These are phyloP conservation scores for Mucor plumbeus DNA, from an alignment of 371 early-diverging fungal genomes.

Conservation along the genomic window DNA sequence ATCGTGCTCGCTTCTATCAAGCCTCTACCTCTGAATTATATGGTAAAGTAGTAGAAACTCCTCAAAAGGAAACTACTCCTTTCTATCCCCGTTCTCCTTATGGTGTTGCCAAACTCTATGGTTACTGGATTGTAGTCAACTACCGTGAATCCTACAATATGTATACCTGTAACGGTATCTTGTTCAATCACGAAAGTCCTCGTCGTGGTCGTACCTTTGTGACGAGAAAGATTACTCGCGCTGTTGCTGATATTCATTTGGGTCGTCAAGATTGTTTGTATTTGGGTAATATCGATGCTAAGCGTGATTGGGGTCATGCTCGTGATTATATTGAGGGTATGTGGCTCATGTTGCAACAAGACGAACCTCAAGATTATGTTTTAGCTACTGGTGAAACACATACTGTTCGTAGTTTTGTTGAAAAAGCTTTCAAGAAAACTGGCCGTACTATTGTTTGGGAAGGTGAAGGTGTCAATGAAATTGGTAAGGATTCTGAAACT, in stretches of 20 bases:
- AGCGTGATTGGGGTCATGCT: slow-evolving; percentile 92
- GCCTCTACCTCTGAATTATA: slow-evolving; percentile 84
- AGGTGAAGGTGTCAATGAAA: slow-evolving; percentile 74
- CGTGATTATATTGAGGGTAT: slow-evolving; percentile 88
- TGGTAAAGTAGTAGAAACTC: slow-evolving; percentile 83
- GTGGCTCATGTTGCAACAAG: slow-evolving; percentile 90
- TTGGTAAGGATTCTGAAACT: slow-evolving; percentile 72
- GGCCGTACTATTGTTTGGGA: slow-evolving; percentile 80
- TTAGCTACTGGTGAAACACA: slow-evolving; percentile 87
- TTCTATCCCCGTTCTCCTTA: slow-evolving; percentile 90
- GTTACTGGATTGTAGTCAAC: slow-evolving; percentile 84
- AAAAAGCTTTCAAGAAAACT: slow-evolving; percentile 77
- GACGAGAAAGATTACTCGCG: slow-evolving; percentile 84
- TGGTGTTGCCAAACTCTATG: slow-evolving; percentile 86
- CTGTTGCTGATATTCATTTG: slow-evolving; percentile 79
- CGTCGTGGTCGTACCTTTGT: slow-evolving; percentile 86
- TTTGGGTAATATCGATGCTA: slow-evolving; percentile 85
- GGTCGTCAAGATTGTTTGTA: slow-evolving; percentile 75
- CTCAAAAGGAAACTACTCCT: slow-evolving; percentile 86
- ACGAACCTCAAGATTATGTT: slow-evolving; percentile 80
- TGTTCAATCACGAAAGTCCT: slow-evolving; percentile 90
- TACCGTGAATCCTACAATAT: slow-evolving; percentile 85
- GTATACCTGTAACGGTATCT: slow-evolving; percentile 86
- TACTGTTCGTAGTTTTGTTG: slow-evolving; percentile 83
- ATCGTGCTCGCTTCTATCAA: slow-evolving; percentile 83